Base-by-base conservation (phyloP, 768 basidiomycete genomes). In the Rhodotorula diobovata region DNA sequence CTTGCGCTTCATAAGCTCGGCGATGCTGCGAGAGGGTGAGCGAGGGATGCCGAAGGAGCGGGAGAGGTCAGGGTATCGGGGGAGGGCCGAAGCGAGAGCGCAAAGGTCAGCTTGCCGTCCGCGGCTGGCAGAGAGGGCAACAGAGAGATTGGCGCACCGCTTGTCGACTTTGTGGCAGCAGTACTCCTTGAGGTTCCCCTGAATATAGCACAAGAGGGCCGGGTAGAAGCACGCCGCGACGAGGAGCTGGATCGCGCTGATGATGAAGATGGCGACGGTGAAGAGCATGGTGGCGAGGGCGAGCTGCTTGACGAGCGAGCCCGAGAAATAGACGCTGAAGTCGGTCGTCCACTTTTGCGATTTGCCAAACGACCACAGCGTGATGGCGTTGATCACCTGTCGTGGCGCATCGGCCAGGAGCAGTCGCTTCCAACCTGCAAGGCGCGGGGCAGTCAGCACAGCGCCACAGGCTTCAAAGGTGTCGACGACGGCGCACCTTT, bases 131-230 rank as follows among this genome's bases (percentile, higher is more conserved):
- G 48, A 46, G 63, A 28, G 73, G 66, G n/a, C 66, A n/a, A 20
- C 55, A 10, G 30, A 59, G n/a, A 20, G 48, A 63, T 1, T 12
- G 34, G 68, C 41, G 71, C 77, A 66, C 78, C 91, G 90, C 87
- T 97, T 97, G 83, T 99, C 95, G 61, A 97, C 92, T 81, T 97
- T 96, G 84, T 98, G 92, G 80, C 94, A 97, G 81, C 91, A 91
- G 82, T 96, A 97, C 85, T 99, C 95, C 89, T 99, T 99, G 63
- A 99, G 82, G 81, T 99, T 99, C 30, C 95, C 96, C 79, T 90
- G 90, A 76, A 99, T 98, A 78, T 95, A 92, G 79, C 89, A 89
- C 37, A 99, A 85, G 57, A 98, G 85, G n/a, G 96, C 96, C 71
- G 98, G 84, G 76, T 99, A 99, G 78, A 87, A 88, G 65, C 96